phyloP scores from a whole-genome alignment of 305 asterid genomes.

The Solanum chacoense region DNA sequence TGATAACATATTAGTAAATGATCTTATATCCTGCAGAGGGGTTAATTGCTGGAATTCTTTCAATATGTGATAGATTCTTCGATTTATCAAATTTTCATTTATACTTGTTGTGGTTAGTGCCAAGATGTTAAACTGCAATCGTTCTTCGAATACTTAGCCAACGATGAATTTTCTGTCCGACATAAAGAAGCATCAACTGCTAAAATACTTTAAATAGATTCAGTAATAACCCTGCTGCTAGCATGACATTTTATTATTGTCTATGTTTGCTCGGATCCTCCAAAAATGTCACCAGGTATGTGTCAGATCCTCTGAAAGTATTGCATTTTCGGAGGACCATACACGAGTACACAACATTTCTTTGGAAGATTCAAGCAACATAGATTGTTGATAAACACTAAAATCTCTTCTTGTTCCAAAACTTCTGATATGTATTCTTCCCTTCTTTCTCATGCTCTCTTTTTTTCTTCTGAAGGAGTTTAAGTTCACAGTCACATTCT shows the following conservation, averaged over 20 bases:
- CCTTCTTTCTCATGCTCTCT: neutral
- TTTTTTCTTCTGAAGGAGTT: constrained; percentile 30
- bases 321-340: neutral
- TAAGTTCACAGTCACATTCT: constrained; percentile 25
- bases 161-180: neutral
- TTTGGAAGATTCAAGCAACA: neutral
- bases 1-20: neutral
- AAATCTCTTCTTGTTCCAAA: neutral
- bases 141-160: neutral
- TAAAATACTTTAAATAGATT: neutral
- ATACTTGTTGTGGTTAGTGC: neutral
- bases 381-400: neutral
- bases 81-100: neutral
- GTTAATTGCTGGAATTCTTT: neutral
- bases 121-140: neutral
- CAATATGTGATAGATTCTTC: neutral
- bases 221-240: neutral
- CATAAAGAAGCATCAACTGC: neutral
- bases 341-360: neutral
- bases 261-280: neutral
- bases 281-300: neutral
- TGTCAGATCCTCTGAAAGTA: neutral
- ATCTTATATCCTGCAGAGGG: neutral
- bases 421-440: neutral
- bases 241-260: neutral